Conservation (phyloP, 2,329 filamentous ascomycete genomes). For the Microdochium nivale region DNA sequence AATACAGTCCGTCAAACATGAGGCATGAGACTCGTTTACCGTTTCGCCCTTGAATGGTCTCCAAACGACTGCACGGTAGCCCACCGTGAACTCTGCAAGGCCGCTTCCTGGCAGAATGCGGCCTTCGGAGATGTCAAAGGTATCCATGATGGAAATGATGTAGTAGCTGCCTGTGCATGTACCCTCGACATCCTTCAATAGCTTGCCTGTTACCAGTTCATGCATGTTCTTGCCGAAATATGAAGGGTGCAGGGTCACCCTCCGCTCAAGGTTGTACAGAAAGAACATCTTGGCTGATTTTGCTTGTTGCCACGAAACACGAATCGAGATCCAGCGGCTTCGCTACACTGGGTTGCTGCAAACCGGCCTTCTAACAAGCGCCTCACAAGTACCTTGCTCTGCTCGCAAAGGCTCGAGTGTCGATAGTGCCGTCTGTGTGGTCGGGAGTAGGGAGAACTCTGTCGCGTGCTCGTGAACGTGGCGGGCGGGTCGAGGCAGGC, state of each 20-base stretch:
- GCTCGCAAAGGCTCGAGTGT: too few relatives aligned
- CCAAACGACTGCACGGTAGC: slow-evolving; percentile 95
- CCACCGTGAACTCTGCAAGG: slow-evolving; percentile 87
- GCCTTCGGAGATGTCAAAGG: slow-evolving; percentile 88
- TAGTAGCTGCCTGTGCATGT: slow-evolving; percentile 94
- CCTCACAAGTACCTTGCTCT: too few relatives aligned
- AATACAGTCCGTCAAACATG: slow-evolving; percentile 10
- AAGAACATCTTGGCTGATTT: slow-evolving; percentile 70
- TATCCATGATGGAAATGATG: slow-evolving; percentile 96
- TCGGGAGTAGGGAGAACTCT: too few relatives aligned
- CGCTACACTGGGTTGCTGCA: too few relatives aligned
- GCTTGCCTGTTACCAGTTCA: slow-evolving; percentile 79
- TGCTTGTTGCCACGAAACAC: too few relatives aligned
- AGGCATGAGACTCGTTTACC: slow-evolving; percentile 38
- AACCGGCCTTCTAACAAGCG: too few relatives aligned
- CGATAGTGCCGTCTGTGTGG: too few relatives aligned
- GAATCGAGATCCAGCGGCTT: too few relatives aligned
- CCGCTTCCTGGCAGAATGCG: slow-evolving; percentile 87
- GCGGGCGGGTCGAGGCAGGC: too few relatives aligned
- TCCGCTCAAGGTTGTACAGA: slow-evolving; percentile 91
- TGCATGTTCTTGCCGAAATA: slow-evolving; percentile 95
- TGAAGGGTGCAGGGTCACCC: slow-evolving; percentile 90
- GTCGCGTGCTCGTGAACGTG: too few relatives aligned
- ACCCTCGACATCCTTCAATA: slow-evolving; percentile 89
- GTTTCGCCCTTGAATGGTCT: slow-evolving; percentile 97